A percentile compares a stretch with the other conserved stretches of the same genome.
phyloP scores from a whole-genome alignment of 2,329 filamentous ascomycete genomes.

The Emmonsiellopsis sp. region DNA sequence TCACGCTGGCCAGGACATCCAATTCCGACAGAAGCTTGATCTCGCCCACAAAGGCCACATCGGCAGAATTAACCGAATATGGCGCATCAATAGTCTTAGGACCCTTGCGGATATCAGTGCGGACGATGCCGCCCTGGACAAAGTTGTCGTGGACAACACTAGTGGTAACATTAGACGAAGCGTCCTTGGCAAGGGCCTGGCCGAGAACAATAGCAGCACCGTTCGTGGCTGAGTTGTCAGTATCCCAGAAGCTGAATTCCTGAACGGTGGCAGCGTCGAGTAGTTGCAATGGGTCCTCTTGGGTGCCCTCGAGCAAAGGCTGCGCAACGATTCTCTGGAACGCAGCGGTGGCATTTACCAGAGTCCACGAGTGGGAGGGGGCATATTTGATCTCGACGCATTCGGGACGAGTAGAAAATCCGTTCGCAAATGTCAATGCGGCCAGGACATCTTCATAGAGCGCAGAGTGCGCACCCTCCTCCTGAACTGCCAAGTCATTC shows the following conservation, averaged over 20 bases:
- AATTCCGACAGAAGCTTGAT: slow-evolving; percentile 71
- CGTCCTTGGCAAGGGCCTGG: slow-evolving; percentile 51
- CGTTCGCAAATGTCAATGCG: slow-evolving; percentile 67
- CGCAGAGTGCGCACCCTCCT: slow-evolving; percentile 68
- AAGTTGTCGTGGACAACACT: slow-evolving; percentile 54
- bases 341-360: slow-evolving; percentile 33
- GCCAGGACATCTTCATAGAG: slow-evolving; percentile 89
- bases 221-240: slow-evolving; percentile 62
- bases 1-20: slow-evolving; percentile 61
- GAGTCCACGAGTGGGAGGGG: slow-evolving; percentile 56
- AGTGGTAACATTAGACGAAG: slow-evolving; percentile 51
- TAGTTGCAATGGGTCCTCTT: slow-evolving; percentile 39
- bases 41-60: slow-evolving; percentile 69
- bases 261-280: slow-evolving; percentile 49
- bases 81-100: slow-evolving; percentile 75
- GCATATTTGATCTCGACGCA: slow-evolving; percentile 87
- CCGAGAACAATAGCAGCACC: slow-evolving; percentile 54
- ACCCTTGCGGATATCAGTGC: slow-evolving; percentile 77
- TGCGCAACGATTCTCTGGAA: slow-evolving; percentile 38
- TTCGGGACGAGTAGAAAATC: slow-evolving; percentile 51
- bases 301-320: slow-evolving; percentile 22
- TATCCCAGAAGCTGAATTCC: slow-evolving; percentile 91
- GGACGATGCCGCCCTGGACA: slow-evolving; percentile 63
- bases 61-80: slow-evolving; percentile 69
- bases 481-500: slow-evolving; percentile 61